Evolutionary conservation across 805 yeast genomes (phyloP).

Genomic region (Pichia insulana): DNA sequence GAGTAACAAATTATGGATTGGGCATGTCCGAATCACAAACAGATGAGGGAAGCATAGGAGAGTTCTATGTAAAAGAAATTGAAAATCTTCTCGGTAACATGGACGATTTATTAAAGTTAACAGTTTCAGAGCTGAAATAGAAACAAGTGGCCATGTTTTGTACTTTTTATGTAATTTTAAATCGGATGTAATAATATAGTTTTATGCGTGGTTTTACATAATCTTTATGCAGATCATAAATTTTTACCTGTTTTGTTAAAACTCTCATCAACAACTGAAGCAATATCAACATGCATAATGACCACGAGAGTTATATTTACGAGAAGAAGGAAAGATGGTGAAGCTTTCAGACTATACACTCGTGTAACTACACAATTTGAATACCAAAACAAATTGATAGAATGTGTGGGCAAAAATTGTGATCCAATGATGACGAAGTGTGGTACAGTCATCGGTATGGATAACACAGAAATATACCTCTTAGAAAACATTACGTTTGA

Average conservation of each 20-base stretch:
- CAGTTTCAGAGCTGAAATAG: slow-evolving; percentile 3
- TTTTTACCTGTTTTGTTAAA: too few species aligned
- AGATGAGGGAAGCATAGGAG: slow-evolving; percentile 6
- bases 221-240: too few species aligned
- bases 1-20: slow-evolving; percentile 1
- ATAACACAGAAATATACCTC: background rate
- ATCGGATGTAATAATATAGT: too few species aligned
- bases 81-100: slow-evolving; percentile 6
- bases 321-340: background rate
- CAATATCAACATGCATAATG: background rate
- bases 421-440: background rate
- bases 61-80: slow-evolving; percentile 7
- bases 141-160: background rate
- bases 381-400: background rate
- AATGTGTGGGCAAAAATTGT: background rate
- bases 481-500: background rate
- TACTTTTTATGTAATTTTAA: background rate
- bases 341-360: background rate
- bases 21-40: background rate
- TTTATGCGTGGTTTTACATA: too few species aligned
- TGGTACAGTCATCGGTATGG: background rate
- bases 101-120: slow-evolving; percentile 1
- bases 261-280: too few species aligned
- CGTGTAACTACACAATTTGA: background rate
- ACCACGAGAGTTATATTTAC: background rate